Conservation (phyloP, 2,329 filamentous ascomycete genomes). For the Cladosporium sp. region DNA sequence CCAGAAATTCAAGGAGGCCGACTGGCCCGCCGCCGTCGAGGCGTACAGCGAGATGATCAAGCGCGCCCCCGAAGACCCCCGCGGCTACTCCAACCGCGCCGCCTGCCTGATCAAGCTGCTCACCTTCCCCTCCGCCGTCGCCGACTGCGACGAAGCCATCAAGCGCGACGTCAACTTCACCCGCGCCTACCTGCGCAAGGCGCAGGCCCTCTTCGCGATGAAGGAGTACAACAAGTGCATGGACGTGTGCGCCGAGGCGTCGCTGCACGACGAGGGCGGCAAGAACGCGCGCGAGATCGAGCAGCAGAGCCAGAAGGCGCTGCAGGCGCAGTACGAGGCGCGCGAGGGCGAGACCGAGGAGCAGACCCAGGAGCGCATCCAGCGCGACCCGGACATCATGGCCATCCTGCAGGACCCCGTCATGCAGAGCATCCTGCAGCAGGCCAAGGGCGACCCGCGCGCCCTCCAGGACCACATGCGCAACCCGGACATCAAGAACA, state of each 20-base stretch:
- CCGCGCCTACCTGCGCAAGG: slow-evolving; percentile 92
- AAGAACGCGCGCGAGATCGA: slow-evolving; percentile 90
- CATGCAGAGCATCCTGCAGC: slow-evolving; percentile 95
- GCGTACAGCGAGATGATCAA: slow-evolving; percentile 97
- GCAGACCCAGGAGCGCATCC: slow-evolving; percentile 85
- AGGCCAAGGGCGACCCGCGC: slow-evolving; percentile 87
- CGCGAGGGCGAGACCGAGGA: slow-evolving; percentile 88
- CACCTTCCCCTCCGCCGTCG: slow-evolving; percentile 85
- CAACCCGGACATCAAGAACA: slow-evolving; percentile 75
- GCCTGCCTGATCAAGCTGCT: slow-evolving; percentile 96
- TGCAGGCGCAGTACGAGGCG: slow-evolving; percentile 81
- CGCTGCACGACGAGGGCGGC: slow-evolving; percentile 66
- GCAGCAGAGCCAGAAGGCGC: slow-evolving; percentile 85
- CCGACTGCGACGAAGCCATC: slow-evolving; percentile 88
- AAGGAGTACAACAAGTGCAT: slow-evolving; percentile 94
- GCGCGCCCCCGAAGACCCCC: slow-evolving; percentile 83
- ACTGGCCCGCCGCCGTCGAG: slow-evolving; percentile 91
- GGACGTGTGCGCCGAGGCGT: slow-evolving; percentile 79
- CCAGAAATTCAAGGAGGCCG: slow-evolving; percentile 91
- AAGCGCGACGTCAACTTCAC: slow-evolving; percentile 89
- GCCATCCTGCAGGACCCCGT: slow-evolving; percentile 88
- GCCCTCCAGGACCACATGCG: slow-evolving; percentile 96
- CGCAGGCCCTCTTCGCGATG: slow-evolving; percentile 93
- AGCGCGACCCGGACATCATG: slow-evolving; percentile 65
- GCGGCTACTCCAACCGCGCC: slow-evolving; percentile 95